Conservation (phyloP, 2,329 filamentous ascomycete genomes). For the Fusarium subglutinans region DNA sequence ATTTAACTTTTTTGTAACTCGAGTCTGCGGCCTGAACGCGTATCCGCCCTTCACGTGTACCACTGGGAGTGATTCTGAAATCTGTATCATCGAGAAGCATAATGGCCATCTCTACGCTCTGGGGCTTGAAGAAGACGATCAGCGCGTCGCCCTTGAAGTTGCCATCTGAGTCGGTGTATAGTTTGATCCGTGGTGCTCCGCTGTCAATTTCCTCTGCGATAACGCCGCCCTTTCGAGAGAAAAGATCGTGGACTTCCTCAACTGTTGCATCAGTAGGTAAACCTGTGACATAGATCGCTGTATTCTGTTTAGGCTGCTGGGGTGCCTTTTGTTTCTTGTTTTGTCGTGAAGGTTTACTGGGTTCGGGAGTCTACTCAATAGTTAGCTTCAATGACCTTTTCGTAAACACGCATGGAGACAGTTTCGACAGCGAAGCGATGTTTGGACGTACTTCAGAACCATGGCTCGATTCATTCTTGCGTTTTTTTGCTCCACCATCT, state of each 20-base stretch:
- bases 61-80: conserved; percentile 72
- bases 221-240: conserved; percentile 85
- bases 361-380: conserved; percentile 34
- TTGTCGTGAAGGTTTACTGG: conserved; percentile 51
- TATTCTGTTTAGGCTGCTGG: conserved; percentile 73
- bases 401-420: not conserved
- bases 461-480: conserved; percentile 52
- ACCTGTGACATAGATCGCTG: conserved; percentile 90
- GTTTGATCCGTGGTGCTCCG: conserved; percentile 87
- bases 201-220: conserved; percentile 95
- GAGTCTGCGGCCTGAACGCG: conserved; percentile 85
- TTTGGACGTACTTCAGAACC: conserved; percentile 55
- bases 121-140: conserved; percentile 92
- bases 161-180: conserved; percentile 84
- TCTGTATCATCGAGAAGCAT: conserved; percentile 83
- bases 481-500: conserved; percentile 49
- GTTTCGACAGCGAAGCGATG: not conserved
- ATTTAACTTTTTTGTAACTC: conserved; percentile 89
- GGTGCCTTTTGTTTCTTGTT: conserved; percentile 59
- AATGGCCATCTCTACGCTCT: conserved; percentile 88
- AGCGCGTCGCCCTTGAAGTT: conserved; percentile 94
- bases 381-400: conserved; percentile 13
- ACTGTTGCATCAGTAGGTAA: conserved; percentile 82
- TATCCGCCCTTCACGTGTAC: conserved; percentile 71
- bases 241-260: conserved; percentile 83